Evolutionary conservation across 2,329 filamentous ascomycete species (phyloP), one percentile per base, ranked within the genome.

Genomic region (Fusarium decemcellulare): DNA sequence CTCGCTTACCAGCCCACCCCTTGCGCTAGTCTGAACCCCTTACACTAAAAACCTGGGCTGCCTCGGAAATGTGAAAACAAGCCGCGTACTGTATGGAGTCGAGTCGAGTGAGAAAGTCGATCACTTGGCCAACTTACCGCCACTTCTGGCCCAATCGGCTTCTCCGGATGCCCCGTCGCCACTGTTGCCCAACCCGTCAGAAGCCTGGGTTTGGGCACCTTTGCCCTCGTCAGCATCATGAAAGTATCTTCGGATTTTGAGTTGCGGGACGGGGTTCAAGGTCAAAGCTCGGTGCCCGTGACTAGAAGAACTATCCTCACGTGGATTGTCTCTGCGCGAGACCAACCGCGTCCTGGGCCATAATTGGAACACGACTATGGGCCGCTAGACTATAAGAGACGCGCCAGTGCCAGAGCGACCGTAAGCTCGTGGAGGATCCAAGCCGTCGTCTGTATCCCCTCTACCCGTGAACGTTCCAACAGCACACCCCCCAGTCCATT

Each of bases 91-190:
- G 48, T 52, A 52, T 52, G 48, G 47, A 23, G 48, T 36, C 47
- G 30, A 50, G 34, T 14, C 15, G 37, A 8, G 18, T 27, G 42
- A 44, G 42, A 23, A 44, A 23, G 27, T 23, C 42, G 40, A 55
- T 55, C 30, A 46, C 40, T 44, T 55, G 52, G 39, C 40, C 52
- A 16, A 30, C 53, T 56, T 56, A 56, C 53, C 53, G 53, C 53
- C 42, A 46, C 37, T 56, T 30, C 32, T 16, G 37, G 30, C 29
- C 53, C 42, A 46, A 56, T 56, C 42, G 18, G 42, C 53, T 56
- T 27, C 43, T 18, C 32, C 30, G 40, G 32, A n/a, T n/a, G 18
- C 15, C 16, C 18, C 15, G 15, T 46, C 39, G 39, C 29, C 37
- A 32, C 14, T 30, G 15, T 40, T 29, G n/a, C 23, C 36, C 37